These are phyloP conservation scores for Camellia granthamiana DNA, from an alignment of 148 eudicot species.

Conservation along the genomic window DNA sequence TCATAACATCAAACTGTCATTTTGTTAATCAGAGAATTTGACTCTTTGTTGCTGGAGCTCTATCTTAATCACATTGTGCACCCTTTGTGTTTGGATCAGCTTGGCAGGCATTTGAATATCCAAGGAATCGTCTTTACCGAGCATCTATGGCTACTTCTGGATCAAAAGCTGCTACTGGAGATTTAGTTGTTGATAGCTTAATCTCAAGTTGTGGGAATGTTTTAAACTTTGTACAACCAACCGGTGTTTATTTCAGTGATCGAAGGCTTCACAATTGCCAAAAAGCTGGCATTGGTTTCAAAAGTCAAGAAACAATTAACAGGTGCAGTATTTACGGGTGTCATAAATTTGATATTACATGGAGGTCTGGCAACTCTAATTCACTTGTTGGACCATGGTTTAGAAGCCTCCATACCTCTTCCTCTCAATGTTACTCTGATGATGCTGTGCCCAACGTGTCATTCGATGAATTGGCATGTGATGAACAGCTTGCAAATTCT, in stretches of 20 bases:
- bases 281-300: slow-evolving; percentile 51
- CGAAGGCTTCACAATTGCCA: slow-evolving; percentile 32
- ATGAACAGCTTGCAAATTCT: slow-evolving; percentile 31
- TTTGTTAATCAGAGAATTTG: slow-evolving; percentile 4
- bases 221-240: slow-evolving; percentile 36
- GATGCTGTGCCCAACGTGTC: slow-evolving; percentile 37
- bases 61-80: background rate
- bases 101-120: slow-evolving; percentile 2
- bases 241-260: slow-evolving; percentile 49
- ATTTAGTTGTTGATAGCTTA: slow-evolving; percentile 48
- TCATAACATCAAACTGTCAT: slow-evolving; percentile 2
- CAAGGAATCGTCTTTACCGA: slow-evolving; percentile 15
- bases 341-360: slow-evolving; percentile 19
- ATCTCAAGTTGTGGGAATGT: slow-evolving; percentile 41
- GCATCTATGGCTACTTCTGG: slow-evolving; percentile 61
- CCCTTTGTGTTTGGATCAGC: slow-evolving; percentile 9
- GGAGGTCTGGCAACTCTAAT: slow-evolving; percentile 26
- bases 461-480: slow-evolving; percentile 24
- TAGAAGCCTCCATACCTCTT: slow-evolving; percentile 23
- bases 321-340: slow-evolving; percentile 11
- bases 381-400: slow-evolving; percentile 26
- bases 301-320: slow-evolving; percentile 25
- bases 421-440: slow-evolving; percentile 34
- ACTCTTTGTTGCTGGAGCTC: background rate
- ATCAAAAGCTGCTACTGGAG: slow-evolving; percentile 52